A percentile compares a stretch with the other conserved stretches of the same genome.
Evolutionary conservation across 306 rosid species (phyloP).

Genomic region (Bauhinia variegata): DNA sequence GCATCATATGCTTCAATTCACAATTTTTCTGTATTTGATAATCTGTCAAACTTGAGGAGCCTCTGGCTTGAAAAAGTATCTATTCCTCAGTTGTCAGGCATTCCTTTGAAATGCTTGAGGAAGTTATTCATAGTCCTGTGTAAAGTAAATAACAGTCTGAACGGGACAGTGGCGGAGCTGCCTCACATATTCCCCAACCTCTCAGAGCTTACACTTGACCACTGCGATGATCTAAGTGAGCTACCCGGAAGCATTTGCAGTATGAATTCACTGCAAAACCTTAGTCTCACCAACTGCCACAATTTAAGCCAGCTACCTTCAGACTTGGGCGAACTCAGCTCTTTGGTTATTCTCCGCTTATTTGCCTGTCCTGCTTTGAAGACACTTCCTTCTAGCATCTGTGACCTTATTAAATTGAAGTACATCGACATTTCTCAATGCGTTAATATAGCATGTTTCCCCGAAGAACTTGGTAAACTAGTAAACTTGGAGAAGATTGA

Average conservation of each 20-base stretch:
- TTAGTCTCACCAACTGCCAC: constrained; percentile 86
- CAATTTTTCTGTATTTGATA: constrained; percentile 53
- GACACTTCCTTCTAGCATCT: constrained; percentile 57
- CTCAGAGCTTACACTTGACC: constrained; percentile 73
- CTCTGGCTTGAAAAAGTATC: constrained; percentile 89
- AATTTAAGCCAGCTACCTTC: constrained; percentile 54
- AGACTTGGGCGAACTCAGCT: constrained; percentile 54
- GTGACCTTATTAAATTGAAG: constrained; percentile 56
- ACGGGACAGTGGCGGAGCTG: constrained; percentile 39
- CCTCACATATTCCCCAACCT: constrained; percentile 61
- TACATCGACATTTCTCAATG: constrained; percentile 84
- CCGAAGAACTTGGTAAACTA: constrained; percentile 55
- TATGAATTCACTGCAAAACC: constrained; percentile 51
- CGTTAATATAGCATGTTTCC: constrained; percentile 58
- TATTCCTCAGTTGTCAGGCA: constrained; percentile 52
- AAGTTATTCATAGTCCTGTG: constrained; percentile 72
- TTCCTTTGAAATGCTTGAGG: constrained; percentile 45
- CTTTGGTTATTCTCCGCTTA: constrained; percentile 62
- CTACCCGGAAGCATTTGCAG: constrained; percentile 71
- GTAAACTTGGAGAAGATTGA: constrained; percentile 77
- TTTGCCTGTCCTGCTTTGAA: constrained; percentile 72
- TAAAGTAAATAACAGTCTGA: constrained; percentile 56
- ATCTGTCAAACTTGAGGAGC: constrained; percentile 58
- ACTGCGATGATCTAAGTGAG: constrained; percentile 66
- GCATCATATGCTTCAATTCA: constrained; percentile 59